Conservation (phyloP, 768 basidiomycete species). For the Tulasnella sp. region DNA sequence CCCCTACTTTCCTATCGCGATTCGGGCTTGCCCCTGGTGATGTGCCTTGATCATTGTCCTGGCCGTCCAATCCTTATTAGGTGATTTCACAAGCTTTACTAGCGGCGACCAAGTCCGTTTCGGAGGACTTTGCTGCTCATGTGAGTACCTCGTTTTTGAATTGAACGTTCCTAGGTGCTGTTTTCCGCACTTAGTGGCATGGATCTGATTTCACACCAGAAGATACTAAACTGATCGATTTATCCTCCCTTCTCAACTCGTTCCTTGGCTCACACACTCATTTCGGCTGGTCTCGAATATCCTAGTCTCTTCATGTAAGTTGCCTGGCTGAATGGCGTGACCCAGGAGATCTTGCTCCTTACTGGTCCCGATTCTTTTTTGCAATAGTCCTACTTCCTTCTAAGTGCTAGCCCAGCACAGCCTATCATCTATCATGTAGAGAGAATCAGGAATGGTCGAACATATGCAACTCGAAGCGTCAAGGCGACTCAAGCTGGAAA, state of each 20-base stretch:
- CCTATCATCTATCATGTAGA: constrained; percentile 74
- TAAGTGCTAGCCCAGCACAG: constrained; percentile 54
- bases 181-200: not conserved
- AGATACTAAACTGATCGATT: constrained; percentile 8
- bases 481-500: constrained; percentile 39
- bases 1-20: too few species aligned
- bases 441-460: constrained; percentile 43
- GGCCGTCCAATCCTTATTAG: too few species aligned
- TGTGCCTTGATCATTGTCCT: too few species aligned
- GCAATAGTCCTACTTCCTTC: constrained; percentile 65
- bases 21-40: too few species aligned
- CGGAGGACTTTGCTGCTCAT: constrained; percentile 51
- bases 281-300: not conserved
- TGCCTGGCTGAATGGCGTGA: constrained; percentile 21
- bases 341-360: constrained; percentile 1
- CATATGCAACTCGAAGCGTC: constrained; percentile 52
- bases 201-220: not conserved
- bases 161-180: too few species aligned
- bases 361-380: constrained; percentile 14
- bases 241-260: not conserved
- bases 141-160: too few species aligned
- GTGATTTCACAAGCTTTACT: constrained; percentile 81
- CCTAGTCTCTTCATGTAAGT: constrained; percentile 53
- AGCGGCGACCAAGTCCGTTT: constrained; percentile 63
- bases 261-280: not conserved